Evolutionary conservation across 495 filamentous ascomycete genomes (phyloP), one percentile per base, ranked within the genome.

Genomic region (Aspergillus mulundensis): DNA sequence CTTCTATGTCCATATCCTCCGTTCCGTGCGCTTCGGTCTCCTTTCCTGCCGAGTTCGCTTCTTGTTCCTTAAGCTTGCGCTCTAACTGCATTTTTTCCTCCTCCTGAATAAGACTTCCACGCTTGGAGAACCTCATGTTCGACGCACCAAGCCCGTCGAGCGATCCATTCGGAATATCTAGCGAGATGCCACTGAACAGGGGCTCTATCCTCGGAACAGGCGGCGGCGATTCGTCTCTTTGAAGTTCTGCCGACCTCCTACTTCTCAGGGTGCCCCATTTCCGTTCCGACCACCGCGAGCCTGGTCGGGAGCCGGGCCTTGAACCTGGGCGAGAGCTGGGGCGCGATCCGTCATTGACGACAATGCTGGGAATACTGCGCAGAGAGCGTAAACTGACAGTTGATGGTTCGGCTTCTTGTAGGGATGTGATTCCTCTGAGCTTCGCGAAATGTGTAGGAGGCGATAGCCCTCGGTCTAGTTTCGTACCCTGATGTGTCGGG

Each of bases 81-180:
- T 61, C 56, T 3, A 64, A 58, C 43, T 55, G 54, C 18, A 64
- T 63, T 14, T 56, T 58, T 56, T 63, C 65, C 19, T 66, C 60
- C 38, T 65, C 61, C 28, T 61, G 67, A 43, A 76, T 70, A 24
- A 76, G 61, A 57, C 79, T 82, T 19, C 79, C 79, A 25, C 82
- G 72, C 48, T 78, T 81, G 8, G 83, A 85, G 55, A 87, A 86
- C 24, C 77, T 75, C 59, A 87, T 66, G 19, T 78, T 67, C 47
- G 75, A 77, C 18, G 73, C 65, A 7, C 73, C 75, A 40, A 87
- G 59, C 47, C 75, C 80, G 30, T 80, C 80, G 30, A 86, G 71
- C 24, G 67, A 69, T 0, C 72, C 72, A 16, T 72, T 80, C 3
- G 84, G 83, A 58, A 86, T 86, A 49, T 79, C 73, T 42, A 83